Percentiles rank a stretch among this genome's conserved stretches.
Conservation (phyloP, 2,329 filamentous ascomycete genomes). For the Zymoseptoria pseudotritici region DNA sequence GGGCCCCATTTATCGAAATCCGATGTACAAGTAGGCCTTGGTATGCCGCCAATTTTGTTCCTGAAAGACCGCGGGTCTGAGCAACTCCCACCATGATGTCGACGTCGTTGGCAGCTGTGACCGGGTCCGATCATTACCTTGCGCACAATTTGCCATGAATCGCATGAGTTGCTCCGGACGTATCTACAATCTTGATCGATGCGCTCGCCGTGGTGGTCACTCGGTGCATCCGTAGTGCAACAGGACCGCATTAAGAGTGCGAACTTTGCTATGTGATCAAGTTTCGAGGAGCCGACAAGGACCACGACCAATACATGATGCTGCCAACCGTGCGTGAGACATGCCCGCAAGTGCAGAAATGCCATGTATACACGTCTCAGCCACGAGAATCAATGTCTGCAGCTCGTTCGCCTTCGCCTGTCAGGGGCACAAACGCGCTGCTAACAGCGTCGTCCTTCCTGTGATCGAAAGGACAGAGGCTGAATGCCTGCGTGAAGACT, state of each 20-base stretch:
- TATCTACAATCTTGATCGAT: background rate
- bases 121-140: no score
- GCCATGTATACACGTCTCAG: background rate
- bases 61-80: no score
- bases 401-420: background rate
- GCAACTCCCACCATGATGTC: no score
- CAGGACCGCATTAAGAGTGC: background rate
- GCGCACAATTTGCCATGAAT: background rate
- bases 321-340: background rate
- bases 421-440: background rate
- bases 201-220: background rate
- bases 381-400: background rate
- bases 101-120: no score
- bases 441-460: background rate
- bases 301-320: background rate
- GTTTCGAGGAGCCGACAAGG: no score
- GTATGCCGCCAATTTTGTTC: no score
- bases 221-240: background rate
- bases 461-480: background rate
- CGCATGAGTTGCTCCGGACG: background rate
- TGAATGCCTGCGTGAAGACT: background rate
- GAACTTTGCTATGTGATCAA: no score
- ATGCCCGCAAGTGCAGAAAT: background rate
- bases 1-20: no score
- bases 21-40: no score